These are phyloP conservation scores for Bipolaris sorokiniana DNA, from an alignment of 2,329 filamentous ascomycete species.

Conservation along the genomic window DNA sequence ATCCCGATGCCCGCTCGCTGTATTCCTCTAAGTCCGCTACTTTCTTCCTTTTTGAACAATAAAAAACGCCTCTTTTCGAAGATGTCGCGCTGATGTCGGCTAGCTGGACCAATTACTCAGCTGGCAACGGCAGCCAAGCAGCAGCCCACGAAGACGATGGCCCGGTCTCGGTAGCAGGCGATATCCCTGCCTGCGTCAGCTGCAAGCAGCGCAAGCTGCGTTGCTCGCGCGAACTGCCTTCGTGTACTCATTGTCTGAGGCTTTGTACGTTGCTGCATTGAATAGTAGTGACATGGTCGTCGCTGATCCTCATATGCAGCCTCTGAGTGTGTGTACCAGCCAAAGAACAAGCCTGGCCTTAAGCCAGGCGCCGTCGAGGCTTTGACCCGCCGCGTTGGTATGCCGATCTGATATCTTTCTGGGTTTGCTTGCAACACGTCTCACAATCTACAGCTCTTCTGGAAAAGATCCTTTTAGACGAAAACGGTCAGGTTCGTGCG, in stretches of 20 bases:
- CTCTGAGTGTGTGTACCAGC: constrained; percentile 38
- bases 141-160: constrained; percentile 31
- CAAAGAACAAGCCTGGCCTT: constrained; percentile 44
- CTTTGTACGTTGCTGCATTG: constrained; percentile 31
- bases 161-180: constrained; percentile 33
- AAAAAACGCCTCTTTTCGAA: constrained; percentile 19
- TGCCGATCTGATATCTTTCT: not conserved
- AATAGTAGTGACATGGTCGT: not conserved
- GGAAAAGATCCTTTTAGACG: constrained; percentile 40
- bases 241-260: constrained; percentile 43
- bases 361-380: constrained; percentile 45
- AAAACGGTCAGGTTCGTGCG: constrained; percentile 31
- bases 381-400: constrained; percentile 43
- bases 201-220: constrained; percentile 44
- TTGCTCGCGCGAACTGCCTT: constrained; percentile 40
- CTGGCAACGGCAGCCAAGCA: constrained; percentile 29
- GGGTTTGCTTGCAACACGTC: constrained; percentile 1
- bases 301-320: constrained; percentile 26
- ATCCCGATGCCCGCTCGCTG: constrained; percentile 34
- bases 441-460: constrained; percentile 34
- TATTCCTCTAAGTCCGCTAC: constrained; percentile 25
- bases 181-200: constrained; percentile 39
- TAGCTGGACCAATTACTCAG: constrained; percentile 44
- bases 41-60: constrained; percentile 14
- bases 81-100: constrained; percentile 40